A percentile compares a stretch with the other conserved stretches of the same genome.
phyloP scores from a whole-genome alignment of 441 rosid genomes.

The Rhodomyrtus psidioides region DNA sequence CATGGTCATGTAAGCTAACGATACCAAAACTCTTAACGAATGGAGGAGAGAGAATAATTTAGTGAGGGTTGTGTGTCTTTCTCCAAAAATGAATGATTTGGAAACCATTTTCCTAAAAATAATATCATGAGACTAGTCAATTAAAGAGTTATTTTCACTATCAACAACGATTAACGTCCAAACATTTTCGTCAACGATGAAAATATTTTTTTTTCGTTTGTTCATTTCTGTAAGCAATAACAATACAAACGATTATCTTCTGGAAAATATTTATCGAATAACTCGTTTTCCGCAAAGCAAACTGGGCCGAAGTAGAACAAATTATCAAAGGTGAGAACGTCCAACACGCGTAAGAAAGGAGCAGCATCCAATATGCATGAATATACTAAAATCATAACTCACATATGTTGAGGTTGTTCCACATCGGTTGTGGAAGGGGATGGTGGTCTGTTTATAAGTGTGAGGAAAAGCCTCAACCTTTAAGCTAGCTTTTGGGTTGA shows the following conservation, averaged over 20 bases:
- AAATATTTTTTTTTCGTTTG: neutral
- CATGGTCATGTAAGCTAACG: neutral
- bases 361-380: neutral
- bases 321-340: neutral
- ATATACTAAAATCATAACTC: too few species aligned
- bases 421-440: too few species aligned
- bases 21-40: neutral
- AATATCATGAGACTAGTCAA: fast-evolving
- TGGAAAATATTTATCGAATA: neutral
- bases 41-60: neutral
- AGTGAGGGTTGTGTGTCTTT: neutral
- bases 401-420: too few species aligned
- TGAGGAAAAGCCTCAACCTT: too few species aligned
- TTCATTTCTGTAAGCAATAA: neutral
- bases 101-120: neutral
- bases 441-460: too few species aligned
- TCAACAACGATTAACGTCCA: too few species aligned
- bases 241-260: fast-evolving
- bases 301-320: fast-evolving
- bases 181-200: too few species aligned
- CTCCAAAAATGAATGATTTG: neutral
- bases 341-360: neutral
- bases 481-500: too few species aligned
- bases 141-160: too few species aligned
- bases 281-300: fast-evolving